Conservation (phyloP, 2,329 filamentous ascomycete genomes). For the Capronia americana region DNA sequence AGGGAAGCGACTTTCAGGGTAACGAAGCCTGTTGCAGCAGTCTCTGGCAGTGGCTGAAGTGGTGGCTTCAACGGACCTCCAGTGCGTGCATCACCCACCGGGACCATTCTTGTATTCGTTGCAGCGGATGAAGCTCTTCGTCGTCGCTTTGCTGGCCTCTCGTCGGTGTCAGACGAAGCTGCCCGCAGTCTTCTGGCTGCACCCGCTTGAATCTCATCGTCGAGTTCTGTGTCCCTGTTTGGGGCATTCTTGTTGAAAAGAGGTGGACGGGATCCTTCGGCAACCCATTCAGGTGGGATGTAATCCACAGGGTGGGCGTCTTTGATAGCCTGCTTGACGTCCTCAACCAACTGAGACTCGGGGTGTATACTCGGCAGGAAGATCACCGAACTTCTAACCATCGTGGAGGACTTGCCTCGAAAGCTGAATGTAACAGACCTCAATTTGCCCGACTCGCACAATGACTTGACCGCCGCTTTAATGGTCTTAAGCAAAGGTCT, state of each 20-base stretch:
- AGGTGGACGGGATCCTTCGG: slow-evolving; percentile 38
- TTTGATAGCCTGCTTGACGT: slow-evolving; percentile 59
- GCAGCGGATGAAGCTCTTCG: slow-evolving; percentile 8
- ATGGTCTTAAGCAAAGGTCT: slow-evolving; percentile 62
- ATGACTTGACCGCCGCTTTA: slow-evolving; percentile 55
- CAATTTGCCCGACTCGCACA: slow-evolving; percentile 59
- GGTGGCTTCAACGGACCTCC: slow-evolving; percentile 10
- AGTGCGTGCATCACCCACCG: background rate
- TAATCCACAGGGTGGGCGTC: slow-evolving; percentile 51
- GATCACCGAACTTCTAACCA: slow-evolving; percentile 59
- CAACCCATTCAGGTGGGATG: slow-evolving; percentile 52
- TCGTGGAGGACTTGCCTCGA: slow-evolving; percentile 54
- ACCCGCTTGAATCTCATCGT: slow-evolving; percentile 37
- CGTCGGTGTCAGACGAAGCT: slow-evolving; percentile 10
- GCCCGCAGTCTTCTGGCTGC: slow-evolving; percentile 22
- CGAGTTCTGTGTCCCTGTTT: slow-evolving; percentile 42
- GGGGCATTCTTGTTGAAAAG: slow-evolving; percentile 23
- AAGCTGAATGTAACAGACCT: slow-evolving; percentile 61
- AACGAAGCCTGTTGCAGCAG: slow-evolving; percentile 34
- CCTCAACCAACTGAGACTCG: slow-evolving; percentile 53
- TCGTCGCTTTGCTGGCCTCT: background rate
- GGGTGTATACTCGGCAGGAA: slow-evolving; percentile 54
- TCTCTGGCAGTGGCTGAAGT: slow-evolving; percentile 9
- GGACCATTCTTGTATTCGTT: background rate
- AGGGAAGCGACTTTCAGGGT: slow-evolving; percentile 37